phyloP scores from a whole-genome alignment of 2,329 filamentous ascomycete species.

The Ophiostoma novo-ulmi region DNA sequence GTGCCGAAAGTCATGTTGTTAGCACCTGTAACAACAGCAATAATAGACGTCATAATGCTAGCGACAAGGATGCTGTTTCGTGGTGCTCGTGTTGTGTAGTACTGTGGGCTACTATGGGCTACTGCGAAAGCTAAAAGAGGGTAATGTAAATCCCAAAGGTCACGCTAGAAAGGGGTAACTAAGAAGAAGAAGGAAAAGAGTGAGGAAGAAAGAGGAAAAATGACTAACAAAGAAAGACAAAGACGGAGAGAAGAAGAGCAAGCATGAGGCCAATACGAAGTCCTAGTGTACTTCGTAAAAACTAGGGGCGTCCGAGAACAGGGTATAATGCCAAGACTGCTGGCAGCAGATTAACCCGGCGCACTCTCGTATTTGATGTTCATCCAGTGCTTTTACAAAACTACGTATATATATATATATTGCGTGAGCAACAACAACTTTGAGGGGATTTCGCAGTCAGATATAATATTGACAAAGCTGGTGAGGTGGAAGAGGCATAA shows the following conservation, averaged over 20 bases:
- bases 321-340: constrained; percentile 1
- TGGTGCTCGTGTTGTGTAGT: not conserved
- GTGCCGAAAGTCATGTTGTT: not conserved
- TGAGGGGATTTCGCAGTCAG: not conserved
- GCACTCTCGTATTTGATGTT: not conserved
- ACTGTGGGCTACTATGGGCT: not conserved
- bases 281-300: not conserved
- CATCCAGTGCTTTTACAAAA: not conserved
- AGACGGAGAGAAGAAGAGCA: not conserved
- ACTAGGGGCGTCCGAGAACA: constrained; percentile 4
- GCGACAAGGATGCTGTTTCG: not conserved
- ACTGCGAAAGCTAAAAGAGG: constrained; percentile 2
- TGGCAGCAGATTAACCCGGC: not conserved
- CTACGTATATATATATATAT: too few relatives aligned
- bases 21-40: not conserved
- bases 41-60: constrained; percentile 3
- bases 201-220: not conserved
- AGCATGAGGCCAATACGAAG: not conserved
- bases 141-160: not conserved
- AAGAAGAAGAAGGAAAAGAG: not conserved
- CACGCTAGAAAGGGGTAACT: not conserved
- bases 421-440: not conserved
- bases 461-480: not conserved
- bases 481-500: not conserved
- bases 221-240: not conserved